Base-by-base conservation (phyloP, 495 filamentous ascomycete species). In the Penicillium paradoxum region DNA sequence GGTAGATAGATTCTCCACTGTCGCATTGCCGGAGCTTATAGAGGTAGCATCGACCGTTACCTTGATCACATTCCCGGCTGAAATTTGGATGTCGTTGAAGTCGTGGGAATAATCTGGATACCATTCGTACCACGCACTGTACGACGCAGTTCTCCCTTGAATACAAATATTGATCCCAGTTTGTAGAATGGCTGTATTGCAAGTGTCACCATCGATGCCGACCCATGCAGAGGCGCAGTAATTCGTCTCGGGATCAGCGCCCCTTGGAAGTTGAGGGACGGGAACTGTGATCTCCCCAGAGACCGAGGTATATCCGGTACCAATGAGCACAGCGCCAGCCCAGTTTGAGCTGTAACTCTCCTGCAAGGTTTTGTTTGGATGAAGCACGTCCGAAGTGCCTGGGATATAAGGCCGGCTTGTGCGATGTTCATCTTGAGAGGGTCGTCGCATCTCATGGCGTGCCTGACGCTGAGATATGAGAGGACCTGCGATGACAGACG, bases 71-170 rank as follows among this genome's bases (percentile, higher is more conserved):
- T 85, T 70, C 13, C 81, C 81, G 14, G 75, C 74, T 6, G 62
- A 62, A 55, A 84, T 71, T 10, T 54, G 30, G 62, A 84, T 74
- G 57, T 67, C 68, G 19, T 59, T 60, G 58, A 83, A 83, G 59
- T 75, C 69, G 57, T 73, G 70, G n/a, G 77, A 70, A 57, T 78
- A 69, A 48, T 76, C 70, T 17, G 80, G 79, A 56, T 73, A 83
- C 80, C 79, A 84, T 59, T 84, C 79, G 50, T 81, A 83, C 81
- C 82, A 85, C 14, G 78, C 72, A 39, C 75, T 72, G 48, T 71
- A 84, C 7, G 60, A 59, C 0, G 70, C 67, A 1, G 55, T 45
- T 25, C 60, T 43, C 7, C 55, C 58, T 42, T 63, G 40, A 13
- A 79, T 63, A 37, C 70, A 75, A 50, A 82, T 78, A 55, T 83